These are phyloP conservation scores for Penicillium sclerotiorum DNA, from an alignment of 2,329 filamentous ascomycete genomes.

Conservation along the genomic window DNA sequence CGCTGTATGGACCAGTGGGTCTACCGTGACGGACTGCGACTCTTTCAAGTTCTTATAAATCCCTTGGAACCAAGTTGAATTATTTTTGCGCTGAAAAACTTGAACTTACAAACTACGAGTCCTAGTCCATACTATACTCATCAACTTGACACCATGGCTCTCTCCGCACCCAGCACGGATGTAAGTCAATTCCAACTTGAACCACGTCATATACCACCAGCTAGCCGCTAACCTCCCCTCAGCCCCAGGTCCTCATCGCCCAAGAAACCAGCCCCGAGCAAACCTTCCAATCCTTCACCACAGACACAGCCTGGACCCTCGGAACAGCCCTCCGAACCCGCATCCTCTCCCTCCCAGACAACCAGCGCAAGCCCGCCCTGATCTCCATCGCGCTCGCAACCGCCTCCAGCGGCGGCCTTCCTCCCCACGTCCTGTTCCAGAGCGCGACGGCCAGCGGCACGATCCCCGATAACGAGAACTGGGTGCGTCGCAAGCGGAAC, in stretches of 20 bases:
- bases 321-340: slow-evolving; percentile 42
- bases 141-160: slow-evolving; percentile 28
- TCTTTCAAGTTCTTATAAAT: too few species aligned
- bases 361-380: slow-evolving; percentile 41
- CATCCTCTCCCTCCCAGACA: slow-evolving; percentile 36
- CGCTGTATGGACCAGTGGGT: background rate
- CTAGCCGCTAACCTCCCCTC: background rate
- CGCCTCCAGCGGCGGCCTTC: slow-evolving; percentile 25
- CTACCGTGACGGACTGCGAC: too few species aligned
- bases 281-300: slow-evolving; percentile 42
- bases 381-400: slow-evolving; percentile 42
- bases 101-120: too few species aligned
- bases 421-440: slow-evolving; percentile 69
- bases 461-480: slow-evolving; percentile 70
- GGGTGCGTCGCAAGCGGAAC: slow-evolving; percentile 71
- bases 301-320: slow-evolving; percentile 41
- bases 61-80: too few species aligned
- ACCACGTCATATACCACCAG: background rate
- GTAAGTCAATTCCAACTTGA: slow-evolving; percentile 23
- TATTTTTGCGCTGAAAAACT: too few species aligned
- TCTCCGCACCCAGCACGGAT: slow-evolving; percentile 34
- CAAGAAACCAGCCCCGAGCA: slow-evolving; percentile 33
- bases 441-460: slow-evolving; percentile 67
- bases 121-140: background rate
- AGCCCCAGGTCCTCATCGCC: slow-evolving; percentile 32